Conservation (phyloP, 495 filamentous ascomycete species). For the Neurospora sp. region DNA sequence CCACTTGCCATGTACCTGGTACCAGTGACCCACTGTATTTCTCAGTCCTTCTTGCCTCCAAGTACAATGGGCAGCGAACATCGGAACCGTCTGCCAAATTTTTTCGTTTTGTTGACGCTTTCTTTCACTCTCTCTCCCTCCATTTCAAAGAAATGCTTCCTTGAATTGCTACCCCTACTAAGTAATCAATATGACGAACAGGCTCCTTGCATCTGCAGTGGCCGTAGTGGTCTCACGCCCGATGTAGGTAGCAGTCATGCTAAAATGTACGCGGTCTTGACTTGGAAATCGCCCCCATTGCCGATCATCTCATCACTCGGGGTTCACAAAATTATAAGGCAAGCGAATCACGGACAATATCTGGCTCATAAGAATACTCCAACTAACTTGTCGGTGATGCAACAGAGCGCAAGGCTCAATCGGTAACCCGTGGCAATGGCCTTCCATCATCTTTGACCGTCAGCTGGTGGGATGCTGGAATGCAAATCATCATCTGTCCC, state of each 20-base stretch:
- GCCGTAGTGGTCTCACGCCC: neutral
- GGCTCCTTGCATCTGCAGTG: neutral
- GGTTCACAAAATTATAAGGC: neutral
- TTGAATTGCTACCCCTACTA: neutral
- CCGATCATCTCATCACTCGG: neutral
- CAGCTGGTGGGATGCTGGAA: neutral
- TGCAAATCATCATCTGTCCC: neutral
- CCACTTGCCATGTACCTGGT: neutral
- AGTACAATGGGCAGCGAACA: neutral
- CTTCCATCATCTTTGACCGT: neutral
- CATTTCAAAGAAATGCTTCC: neutral
- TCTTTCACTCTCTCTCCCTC: neutral
- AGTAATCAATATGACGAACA: neutral
- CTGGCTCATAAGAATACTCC: neutral
- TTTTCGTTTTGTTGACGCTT: neutral
- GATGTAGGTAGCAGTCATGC: neutral
- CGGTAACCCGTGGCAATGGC: neutral
- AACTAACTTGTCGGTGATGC: neutral
- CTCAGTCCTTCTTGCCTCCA: neutral
- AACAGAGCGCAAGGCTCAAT: neutral
- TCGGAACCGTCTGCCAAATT: neutral
- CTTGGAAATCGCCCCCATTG: neutral
- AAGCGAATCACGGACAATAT: neutral
- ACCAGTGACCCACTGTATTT: neutral
- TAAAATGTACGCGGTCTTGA: neutral